Conservation (phyloP, 2,329 filamentous ascomycete genomes). For the Claviceps citrina region DNA sequence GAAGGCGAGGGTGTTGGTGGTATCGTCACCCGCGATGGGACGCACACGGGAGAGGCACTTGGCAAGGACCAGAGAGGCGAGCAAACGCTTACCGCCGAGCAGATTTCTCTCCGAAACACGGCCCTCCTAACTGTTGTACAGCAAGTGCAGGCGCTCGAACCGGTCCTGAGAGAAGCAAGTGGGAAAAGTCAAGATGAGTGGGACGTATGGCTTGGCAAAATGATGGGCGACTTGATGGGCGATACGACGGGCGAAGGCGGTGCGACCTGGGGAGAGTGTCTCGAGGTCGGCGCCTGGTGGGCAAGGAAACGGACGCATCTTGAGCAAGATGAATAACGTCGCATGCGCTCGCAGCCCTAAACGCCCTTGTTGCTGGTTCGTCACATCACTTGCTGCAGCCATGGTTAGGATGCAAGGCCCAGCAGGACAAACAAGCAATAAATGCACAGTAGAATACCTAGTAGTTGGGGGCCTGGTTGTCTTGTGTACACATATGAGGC, state of each 20-base stretch:
- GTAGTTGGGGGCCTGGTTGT: neutral
- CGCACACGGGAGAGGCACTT: constrained; percentile 42
- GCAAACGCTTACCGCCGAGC: constrained; percentile 45
- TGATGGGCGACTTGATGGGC: constrained; percentile 70
- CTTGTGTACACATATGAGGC: constrained; percentile 6
- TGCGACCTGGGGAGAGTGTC: constrained; percentile 68
- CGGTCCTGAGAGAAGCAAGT: constrained; percentile 63
- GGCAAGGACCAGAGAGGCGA: constrained; percentile 26
- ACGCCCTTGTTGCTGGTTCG: neutral
- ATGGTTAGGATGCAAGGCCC: neutral
- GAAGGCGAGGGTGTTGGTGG: constrained; percentile 60
- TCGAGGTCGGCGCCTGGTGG: constrained; percentile 77
- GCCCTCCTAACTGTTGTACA: constrained; percentile 71
- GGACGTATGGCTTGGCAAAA: constrained; percentile 75
- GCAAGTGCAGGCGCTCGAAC: constrained; percentile 73
- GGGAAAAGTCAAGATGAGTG: constrained; percentile 84
- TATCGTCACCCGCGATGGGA: constrained; percentile 44
- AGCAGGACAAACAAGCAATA: neutral
- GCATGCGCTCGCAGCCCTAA: neutral
- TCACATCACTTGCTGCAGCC: neutral
- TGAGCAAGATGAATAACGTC: neutral
- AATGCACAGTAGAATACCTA: neutral
- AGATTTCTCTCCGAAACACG: constrained; percentile 59
- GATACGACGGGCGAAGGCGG: constrained; percentile 68
- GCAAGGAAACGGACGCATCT: constrained; percentile 50